Percentiles rank a stretch among this genome's conserved stretches.
phyloP scores from a whole-genome alignment of 805 yeast species.

The Priceomyces castillae region DNA sequence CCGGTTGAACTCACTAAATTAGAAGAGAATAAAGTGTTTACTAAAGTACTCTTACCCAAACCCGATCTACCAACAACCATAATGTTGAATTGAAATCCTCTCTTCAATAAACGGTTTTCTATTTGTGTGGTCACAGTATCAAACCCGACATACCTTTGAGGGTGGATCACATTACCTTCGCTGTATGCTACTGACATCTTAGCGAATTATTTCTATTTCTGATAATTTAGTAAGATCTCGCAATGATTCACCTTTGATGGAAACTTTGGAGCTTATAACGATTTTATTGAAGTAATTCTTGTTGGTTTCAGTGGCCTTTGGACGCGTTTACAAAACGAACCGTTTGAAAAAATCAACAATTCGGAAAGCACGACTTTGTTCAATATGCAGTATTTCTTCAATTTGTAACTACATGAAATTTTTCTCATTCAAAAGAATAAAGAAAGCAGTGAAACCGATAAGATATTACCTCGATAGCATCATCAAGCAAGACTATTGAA shows the following conservation, averaged over 20 bases:
- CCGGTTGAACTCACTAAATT: conserved; percentile 75
- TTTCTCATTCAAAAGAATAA: not conserved
- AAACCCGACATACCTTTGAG: conserved; percentile 86
- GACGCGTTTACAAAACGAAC: conserved; percentile 5
- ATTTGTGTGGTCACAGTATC: conserved; percentile 95
- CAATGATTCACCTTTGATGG: not conserved
- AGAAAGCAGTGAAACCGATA: not conserved
- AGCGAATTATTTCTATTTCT: not conserved
- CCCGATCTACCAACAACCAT: conserved; percentile 94
- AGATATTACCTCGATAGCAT: not conserved
- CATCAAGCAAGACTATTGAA: not conserved
- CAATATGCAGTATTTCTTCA: not conserved
- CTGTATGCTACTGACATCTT: conserved; percentile 6
- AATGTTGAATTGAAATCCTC: conserved; percentile 91
- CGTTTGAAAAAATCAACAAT: conserved; percentile 1
- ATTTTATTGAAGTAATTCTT: not conserved
- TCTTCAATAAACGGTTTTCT: conserved; percentile 83
- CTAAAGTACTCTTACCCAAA: conserved; percentile 87
- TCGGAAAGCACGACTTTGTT: not conserved
- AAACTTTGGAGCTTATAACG: not conserved
- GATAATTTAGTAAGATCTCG: not conserved
- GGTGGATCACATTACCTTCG: conserved; percentile 38
- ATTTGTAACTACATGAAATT: not conserved
- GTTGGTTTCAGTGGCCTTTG: conserved; percentile 1
- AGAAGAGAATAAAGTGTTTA: conserved; percentile 82